Conservation (phyloP, 768 basidiomycete species). For the Amanita subjunquillea region DNA sequence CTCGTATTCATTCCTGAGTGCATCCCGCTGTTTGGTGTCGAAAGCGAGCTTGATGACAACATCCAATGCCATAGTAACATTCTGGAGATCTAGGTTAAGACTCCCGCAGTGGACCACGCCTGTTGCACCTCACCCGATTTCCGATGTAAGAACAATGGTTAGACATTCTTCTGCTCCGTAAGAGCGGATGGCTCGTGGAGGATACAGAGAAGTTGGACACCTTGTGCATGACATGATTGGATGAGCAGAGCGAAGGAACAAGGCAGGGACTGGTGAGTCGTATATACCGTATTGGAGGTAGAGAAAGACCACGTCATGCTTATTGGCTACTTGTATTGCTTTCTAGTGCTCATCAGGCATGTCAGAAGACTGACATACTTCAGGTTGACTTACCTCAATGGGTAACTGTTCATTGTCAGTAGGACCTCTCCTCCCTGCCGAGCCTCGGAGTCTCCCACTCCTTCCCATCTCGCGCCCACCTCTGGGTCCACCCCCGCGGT, state of each 20-base stretch:
- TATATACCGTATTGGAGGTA: slow-evolving; percentile 7
- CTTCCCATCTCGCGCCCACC: neutral
- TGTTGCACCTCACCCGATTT: slow-evolving; percentile 12
- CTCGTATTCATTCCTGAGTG: neutral
- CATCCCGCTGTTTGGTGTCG: too few species aligned
- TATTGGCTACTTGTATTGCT: neutral
- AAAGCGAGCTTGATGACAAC: too few species aligned
- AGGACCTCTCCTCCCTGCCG: slow-evolving; percentile 7
- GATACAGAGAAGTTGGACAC: slow-evolving; percentile 2
- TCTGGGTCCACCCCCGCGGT: neutral
- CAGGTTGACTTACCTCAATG: neutral
- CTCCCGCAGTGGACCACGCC: too few species aligned
- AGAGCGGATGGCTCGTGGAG: slow-evolving; percentile 8
- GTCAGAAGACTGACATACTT: slow-evolving; percentile 1
- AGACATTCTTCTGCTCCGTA: slow-evolving; percentile 10
- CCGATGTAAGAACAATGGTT: slow-evolving; percentile 10
- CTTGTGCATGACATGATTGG: slow-evolving; percentile 3
- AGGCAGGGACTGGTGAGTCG: slow-evolving; percentile 6
- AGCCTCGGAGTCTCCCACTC: slow-evolving; percentile 7
- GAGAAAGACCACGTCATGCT: slow-evolving; percentile 5
- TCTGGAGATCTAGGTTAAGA: too few species aligned
- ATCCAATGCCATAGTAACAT: too few species aligned
- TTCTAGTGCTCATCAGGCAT: slow-evolving; percentile 4
- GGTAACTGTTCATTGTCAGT: slow-evolving; percentile 3
- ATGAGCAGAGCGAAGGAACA: slow-evolving; percentile 6